These are phyloP conservation scores for Metroxylon sagu DNA, from an alignment of 176 grass and related monocot genomes.

Conservation along the genomic window DNA sequence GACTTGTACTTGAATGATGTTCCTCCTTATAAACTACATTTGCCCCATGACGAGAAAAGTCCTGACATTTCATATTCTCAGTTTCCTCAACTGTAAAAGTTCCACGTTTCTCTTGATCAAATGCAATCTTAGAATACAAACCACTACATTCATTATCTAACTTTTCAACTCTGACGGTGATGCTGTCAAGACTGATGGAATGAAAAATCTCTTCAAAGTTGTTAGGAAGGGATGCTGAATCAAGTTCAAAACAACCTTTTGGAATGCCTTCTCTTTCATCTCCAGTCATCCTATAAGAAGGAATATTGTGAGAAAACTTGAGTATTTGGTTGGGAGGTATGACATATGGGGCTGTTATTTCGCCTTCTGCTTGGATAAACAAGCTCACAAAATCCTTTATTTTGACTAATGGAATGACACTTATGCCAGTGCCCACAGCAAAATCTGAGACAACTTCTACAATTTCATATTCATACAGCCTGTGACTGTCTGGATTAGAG, in stretches of 20 bases:
- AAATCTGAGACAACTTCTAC: slow-evolving; percentile 61
- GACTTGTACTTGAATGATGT: too few species aligned
- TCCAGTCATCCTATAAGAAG: slow-evolving; percentile 55
- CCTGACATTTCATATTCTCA: neutral
- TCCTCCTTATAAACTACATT: too few species aligned
- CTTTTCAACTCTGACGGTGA: slow-evolving; percentile 10
- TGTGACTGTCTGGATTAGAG: slow-evolving; percentile 60
- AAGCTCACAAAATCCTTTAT: slow-evolving; percentile 77
- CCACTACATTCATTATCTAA: neutral
- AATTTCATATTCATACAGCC: slow-evolving; percentile 64
- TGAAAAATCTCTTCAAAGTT: slow-evolving; percentile 52
- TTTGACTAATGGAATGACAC: slow-evolving; percentile 57
- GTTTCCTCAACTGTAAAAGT: neutral
- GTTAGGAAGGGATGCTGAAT: slow-evolving; percentile 62
- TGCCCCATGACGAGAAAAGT: too few species aligned
- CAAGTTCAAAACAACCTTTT: slow-evolving; percentile 77
- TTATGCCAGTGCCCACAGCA: slow-evolving; percentile 30
- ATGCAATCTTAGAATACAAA: neutral
- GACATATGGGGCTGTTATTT: slow-evolving; percentile 25
- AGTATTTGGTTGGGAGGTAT: slow-evolving; percentile 58
- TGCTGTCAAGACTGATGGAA: slow-evolving; percentile 32
- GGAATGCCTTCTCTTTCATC: slow-evolving; percentile 64
- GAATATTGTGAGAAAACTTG: slow-evolving; percentile 75
- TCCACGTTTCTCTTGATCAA: neutral
- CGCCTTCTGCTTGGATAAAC: slow-evolving; percentile 35